Evolutionary conservation across 495 filamentous ascomycete species (phyloP).

Genomic region (Penicillium atrosanguineum): DNA sequence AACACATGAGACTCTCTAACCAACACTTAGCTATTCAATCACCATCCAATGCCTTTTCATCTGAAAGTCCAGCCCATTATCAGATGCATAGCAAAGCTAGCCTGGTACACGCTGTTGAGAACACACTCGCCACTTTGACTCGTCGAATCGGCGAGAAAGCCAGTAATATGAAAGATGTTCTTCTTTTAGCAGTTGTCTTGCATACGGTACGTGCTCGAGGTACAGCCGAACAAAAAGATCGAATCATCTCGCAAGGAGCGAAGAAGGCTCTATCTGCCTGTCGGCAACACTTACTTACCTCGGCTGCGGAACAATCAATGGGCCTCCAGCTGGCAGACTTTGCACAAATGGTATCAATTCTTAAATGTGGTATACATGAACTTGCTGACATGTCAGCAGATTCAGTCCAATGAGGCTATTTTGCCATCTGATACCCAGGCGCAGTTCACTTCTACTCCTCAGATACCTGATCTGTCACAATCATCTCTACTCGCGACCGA

Average conservation of each 20-base stretch:
- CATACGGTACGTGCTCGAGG: conserved; percentile 23
- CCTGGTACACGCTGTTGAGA: conserved; percentile 18
- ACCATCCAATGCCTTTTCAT: background rate
- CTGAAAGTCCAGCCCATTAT: background rate
- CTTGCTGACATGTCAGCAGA: conserved; percentile 1
- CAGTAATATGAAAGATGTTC: conserved; percentile 28
- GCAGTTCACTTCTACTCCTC: background rate
- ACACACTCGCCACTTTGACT: conserved; percentile 23
- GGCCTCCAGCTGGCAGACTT: conserved; percentile 2
- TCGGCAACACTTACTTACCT: conserved; percentile 19
- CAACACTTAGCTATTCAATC: background rate
- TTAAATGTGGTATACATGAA: background rate
- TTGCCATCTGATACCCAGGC: background rate
- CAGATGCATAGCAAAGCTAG: conserved; percentile 17
- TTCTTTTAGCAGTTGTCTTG: conserved; percentile 25
- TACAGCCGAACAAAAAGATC: conserved; percentile 12
- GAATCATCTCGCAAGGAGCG: conserved; percentile 20
- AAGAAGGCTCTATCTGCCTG: conserved; percentile 20
- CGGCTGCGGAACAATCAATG: background rate
- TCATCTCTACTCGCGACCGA: conserved; percentile 16
- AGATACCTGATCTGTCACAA: conserved; percentile 11
- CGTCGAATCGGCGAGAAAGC: conserved; percentile 18
- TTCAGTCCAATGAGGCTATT: conserved; percentile 1
- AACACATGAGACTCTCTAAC: conserved; percentile 12
- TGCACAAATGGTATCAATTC: conserved; percentile 5